Conservation (phyloP, 2,329 filamentous ascomycete species). For the Cladosporium sp. region DNA sequence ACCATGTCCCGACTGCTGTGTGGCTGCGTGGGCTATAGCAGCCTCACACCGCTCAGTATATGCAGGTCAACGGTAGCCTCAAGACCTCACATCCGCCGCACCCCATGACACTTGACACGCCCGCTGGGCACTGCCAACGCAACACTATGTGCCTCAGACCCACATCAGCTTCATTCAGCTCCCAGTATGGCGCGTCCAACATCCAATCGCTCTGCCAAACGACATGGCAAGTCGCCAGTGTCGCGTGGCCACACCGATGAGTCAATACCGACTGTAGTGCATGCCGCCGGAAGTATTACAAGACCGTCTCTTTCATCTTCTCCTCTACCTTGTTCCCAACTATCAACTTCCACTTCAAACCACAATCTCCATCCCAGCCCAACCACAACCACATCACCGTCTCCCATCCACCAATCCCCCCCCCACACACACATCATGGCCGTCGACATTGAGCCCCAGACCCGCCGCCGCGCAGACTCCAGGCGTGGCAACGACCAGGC, state of each 20-base stretch:
- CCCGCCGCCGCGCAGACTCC: constrained; percentile 8
- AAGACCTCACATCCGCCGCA: neutral
- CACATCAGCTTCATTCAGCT: constrained; percentile 9
- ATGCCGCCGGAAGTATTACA: neutral
- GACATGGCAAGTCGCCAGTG: neutral
- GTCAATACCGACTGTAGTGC: constrained; percentile 1
- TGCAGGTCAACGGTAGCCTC: constrained; percentile 7
- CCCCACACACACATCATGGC: constrained; percentile 6
- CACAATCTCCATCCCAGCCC: neutral
- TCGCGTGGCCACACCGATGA: constrained; percentile 14
- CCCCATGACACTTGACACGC: constrained; percentile 12
- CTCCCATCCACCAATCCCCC: neutral
- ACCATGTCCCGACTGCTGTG: neutral
- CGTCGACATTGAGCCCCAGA: constrained; percentile 13
- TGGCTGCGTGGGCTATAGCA: constrained; percentile 7
- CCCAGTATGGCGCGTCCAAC: constrained; percentile 8
- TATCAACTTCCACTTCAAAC: neutral
- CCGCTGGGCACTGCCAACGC: constrained; percentile 13
- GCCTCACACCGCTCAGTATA: constrained; percentile 12
- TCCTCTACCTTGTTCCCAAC: neutral
- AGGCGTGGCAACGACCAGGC: constrained; percentile 13
- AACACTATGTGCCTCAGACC: constrained; percentile 8
- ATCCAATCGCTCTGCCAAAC: constrained; percentile 9
- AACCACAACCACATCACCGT: neutral
- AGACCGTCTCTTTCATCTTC: neutral